Evolutionary conservation across 108 stramenopile genomes (phyloP).

Genomic region (Cyclotella choctawhatcheeana): DNA sequence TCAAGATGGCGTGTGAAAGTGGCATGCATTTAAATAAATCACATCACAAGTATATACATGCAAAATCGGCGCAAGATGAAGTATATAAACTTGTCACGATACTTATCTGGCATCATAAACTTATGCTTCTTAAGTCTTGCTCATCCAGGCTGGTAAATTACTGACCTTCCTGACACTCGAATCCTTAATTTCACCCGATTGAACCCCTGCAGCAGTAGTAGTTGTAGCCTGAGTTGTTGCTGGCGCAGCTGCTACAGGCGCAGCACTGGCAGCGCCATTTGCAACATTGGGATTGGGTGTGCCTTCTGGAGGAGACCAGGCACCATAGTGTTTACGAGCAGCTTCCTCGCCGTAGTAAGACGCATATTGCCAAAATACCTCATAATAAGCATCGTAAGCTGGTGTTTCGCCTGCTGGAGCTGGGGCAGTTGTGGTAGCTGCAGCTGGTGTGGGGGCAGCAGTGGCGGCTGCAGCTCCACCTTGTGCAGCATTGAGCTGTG

Average conservation of each 20-base stretch:
- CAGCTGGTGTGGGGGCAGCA: slow-evolving; percentile 36
- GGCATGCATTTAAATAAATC: no score
- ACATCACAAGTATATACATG: neutral
- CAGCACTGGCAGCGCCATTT: slow-evolving; percentile 51
- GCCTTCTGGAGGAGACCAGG: slow-evolving; percentile 87
- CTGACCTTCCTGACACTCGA: slow-evolving; percentile 83
- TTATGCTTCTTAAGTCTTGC: neutral
- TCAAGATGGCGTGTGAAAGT: no score
- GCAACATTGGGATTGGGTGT: slow-evolving; percentile 88
- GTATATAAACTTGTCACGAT: neutral
- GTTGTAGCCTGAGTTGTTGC: slow-evolving; percentile 24
- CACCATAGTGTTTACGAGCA: slow-evolving; percentile 87
- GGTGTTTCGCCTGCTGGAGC: slow-evolving; percentile 35
- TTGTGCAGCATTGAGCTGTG: slow-evolving; percentile 61
- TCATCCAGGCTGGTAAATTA: slow-evolving; percentile 94
- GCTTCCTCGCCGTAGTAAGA: slow-evolving; percentile 88
- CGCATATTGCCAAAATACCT: slow-evolving; percentile 88
- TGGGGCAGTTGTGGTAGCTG: slow-evolving; percentile 37
- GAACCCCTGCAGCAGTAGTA: neutral
- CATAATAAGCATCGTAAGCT: slow-evolving; percentile 87
- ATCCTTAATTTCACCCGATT: slow-evolving; percentile 72
- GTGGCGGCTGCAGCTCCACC: slow-evolving; percentile 24
- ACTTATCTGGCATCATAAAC: neutral
- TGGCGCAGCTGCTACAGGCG: slow-evolving; percentile 26
- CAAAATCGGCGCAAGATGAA: neutral